Conservation (phyloP, 306 rosid genomes). For the Luffa acutangula region DNA sequence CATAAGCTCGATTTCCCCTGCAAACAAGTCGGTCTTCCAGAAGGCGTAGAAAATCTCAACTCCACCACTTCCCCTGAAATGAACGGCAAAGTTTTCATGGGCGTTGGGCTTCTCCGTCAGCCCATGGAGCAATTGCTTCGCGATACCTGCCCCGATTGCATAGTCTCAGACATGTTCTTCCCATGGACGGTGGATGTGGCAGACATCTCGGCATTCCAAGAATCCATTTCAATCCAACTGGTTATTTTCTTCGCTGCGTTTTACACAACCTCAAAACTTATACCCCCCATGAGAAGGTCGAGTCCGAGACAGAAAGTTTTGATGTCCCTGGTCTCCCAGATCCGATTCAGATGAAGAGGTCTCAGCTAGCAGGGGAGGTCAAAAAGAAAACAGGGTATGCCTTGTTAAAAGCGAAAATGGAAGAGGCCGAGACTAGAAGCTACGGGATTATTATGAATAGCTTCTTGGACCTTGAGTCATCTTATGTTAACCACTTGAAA, state of each 20-base stretch:
- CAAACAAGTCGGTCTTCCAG: neutral
- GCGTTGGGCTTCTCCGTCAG: neutral
- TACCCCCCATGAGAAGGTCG: neutral
- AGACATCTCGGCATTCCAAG: neutral
- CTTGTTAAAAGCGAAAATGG: neutral
- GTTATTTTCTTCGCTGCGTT: neutral
- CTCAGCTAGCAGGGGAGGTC: neutral
- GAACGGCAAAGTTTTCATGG: neutral
- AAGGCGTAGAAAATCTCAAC: neutral
- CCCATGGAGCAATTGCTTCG: neutral
- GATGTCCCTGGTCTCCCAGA: neutral
- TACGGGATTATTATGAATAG: neutral
- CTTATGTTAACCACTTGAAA: neutral
- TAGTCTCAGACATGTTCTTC: slow-evolving; percentile 6
- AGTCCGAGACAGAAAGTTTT: neutral
- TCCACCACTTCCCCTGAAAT: neutral
- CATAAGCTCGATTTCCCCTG: neutral
- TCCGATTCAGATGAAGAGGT: neutral
- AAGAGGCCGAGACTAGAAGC: neutral
- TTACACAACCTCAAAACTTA: neutral
- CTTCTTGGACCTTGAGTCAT: neutral
- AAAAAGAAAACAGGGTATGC: neutral
- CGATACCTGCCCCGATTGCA: neutral
- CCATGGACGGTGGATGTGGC: slow-evolving; percentile 8
- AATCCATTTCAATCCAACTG: neutral